Evolutionary conservation across 2,329 filamentous ascomycete species (phyloP).

Genomic region (Epichloe bromicola): DNA sequence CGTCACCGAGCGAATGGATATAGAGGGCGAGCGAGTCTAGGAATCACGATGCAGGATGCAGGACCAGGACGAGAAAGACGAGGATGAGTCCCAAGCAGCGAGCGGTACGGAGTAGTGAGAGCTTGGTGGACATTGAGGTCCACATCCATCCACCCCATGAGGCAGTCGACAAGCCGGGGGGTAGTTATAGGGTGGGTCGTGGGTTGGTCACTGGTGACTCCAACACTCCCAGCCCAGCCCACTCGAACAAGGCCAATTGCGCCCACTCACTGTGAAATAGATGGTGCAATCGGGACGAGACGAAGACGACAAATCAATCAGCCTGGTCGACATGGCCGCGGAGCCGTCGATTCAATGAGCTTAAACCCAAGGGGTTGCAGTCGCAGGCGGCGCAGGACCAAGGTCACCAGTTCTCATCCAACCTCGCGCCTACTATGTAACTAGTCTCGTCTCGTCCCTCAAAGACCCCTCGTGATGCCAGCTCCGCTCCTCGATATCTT

Average conservation of each 20-base stretch:
- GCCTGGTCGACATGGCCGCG: no score
- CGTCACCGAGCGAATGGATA: neutral
- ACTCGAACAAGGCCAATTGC: neutral
- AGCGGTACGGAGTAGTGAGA: neutral
- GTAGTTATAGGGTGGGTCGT: no score
- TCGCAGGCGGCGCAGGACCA: no score
- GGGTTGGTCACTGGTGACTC: no score
- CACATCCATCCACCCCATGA: conserved; percentile 1
- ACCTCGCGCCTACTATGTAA: neutral
- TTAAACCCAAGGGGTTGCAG: no score
- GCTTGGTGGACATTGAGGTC: neutral
- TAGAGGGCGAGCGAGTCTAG: neutral
- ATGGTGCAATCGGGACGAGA: no score
- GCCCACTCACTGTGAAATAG: no score
- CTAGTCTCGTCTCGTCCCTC: neutral
- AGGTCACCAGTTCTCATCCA: neutral
- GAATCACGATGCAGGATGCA: neutral
- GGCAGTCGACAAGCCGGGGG: conserved; percentile 6
- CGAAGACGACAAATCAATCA: no score
- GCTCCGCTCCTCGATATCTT: neutral
- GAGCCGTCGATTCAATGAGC: no score
- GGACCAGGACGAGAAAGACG: neutral
- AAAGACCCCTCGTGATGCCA: neutral
- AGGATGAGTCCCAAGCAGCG: neutral
- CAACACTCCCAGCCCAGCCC: neutral